phyloP scores from a whole-genome alignment of 169 alveolate genomes.

The Babesia gibsoni region DNA sequence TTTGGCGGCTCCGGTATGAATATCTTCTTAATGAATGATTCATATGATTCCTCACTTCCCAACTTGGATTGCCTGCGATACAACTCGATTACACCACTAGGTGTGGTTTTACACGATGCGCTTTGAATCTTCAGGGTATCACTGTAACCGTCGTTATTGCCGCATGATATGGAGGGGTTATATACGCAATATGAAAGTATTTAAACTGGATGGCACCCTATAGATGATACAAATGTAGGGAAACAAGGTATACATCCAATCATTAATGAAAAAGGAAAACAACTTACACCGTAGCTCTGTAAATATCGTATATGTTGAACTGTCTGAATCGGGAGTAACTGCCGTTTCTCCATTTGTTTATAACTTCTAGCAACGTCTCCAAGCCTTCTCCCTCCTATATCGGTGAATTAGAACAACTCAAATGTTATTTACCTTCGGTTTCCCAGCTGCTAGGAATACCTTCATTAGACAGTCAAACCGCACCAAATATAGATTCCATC shows the following conservation, averaged over 20 bases:
- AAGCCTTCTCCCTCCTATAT: not conserved
- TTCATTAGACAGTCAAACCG: not conserved
- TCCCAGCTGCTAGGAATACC: not conserved
- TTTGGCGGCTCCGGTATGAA: not conserved
- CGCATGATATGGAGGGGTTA: too few species aligned
- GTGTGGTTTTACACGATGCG: not conserved
- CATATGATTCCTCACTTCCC: not conserved
- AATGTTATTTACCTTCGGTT: not conserved
- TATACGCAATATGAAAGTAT: too few species aligned
- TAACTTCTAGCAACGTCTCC: not conserved
- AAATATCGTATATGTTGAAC: constrained; percentile 17
- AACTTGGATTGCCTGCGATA: not conserved
- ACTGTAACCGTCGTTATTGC: not conserved
- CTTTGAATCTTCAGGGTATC: not conserved
- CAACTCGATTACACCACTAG: not conserved
- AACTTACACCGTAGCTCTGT: constrained; percentile 8
- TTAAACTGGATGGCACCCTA: too few species aligned
- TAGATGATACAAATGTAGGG: too few species aligned
- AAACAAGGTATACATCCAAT: too few species aligned
- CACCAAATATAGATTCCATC: constrained; percentile 4
- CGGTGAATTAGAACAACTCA: not conserved
- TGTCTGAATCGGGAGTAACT: not conserved
- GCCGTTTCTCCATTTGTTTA: constrained; percentile 18
- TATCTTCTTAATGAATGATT: constrained; percentile 1
- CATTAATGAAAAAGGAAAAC: not conserved